Evolutionary conservation across 1,284 basidiomycete species (phyloP), one percentile per base, ranked within the genome.

Genomic region (Binderoboletus segoi): DNA sequence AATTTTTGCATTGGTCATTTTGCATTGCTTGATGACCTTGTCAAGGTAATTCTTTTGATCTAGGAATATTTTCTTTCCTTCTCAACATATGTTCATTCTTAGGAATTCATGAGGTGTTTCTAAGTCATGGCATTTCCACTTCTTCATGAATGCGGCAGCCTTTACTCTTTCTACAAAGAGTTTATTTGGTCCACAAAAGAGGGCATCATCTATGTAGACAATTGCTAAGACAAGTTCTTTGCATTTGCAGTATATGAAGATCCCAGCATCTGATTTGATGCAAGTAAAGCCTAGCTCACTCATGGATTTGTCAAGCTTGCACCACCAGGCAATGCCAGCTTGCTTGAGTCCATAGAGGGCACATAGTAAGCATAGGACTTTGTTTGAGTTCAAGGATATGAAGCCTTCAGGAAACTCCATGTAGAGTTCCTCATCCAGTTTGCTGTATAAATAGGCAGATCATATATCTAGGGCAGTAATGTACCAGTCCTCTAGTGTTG

Each of bases 301-400:
- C 33, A n/a, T n/a, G 35, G 18, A 37, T 37, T 37, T 3, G 8
- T 37, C n/a, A 7, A 37, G 16, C 1, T 1, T 16, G 8, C 18
- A 6, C 35, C 20, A 32, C 45, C 51, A 57, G 8, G 40, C 24
- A 1, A 53, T 21, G 21, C 40, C 28, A 7, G 51, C 50, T 44
- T 53, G 50, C 42, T 53, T 57, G n/a, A 57, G 42, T 4, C 40
- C 33, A 32, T 57, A 57, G 1, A 57, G 1, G 13, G 45, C 23
- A 20, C 4, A 12, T 4, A 18, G 3, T 44, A 53, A 11, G 16
- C 7, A 18, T 4, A 8, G 37, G 1, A 13, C 2, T 35, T 26
- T 37, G 35, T 37, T 37, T 33, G 3, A 33, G 12, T n/a, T 4
- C 16, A 18, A 2, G 35, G 35, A n/a, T 5, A 37, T 44, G n/a